Evolutionary conservation across 2,329 filamentous ascomycete genomes (phyloP).

Genomic region (Penicillium concentricum): DNA sequence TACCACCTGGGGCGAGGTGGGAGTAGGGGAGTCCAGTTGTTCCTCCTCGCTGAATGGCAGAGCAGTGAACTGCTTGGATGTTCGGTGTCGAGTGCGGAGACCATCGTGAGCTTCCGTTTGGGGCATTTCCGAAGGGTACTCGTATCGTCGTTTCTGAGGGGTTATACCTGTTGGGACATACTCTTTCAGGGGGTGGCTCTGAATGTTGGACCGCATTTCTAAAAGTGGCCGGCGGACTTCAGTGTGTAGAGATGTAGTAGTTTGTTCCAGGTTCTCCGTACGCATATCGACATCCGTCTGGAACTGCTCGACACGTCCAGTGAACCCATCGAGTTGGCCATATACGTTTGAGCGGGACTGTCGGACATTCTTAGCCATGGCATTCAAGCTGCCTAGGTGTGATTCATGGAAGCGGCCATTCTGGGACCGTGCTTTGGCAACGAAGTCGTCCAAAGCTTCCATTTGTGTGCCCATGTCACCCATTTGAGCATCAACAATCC

Average conservation of each 20-base stretch:
- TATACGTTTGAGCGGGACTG: slow-evolving; percentile 71
- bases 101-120: slow-evolving; percentile 66
- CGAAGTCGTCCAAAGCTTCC: slow-evolving; percentile 85
- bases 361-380: slow-evolving; percentile 67
- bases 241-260: slow-evolving; percentile 59
- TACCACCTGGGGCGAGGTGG: slow-evolving; percentile 22
- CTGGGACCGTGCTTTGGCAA: slow-evolving; percentile 74
- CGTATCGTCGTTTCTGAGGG: slow-evolving; percentile 75
- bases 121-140: slow-evolving; percentile 76
- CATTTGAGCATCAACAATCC: slow-evolving; percentile 87
- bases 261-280: slow-evolving; percentile 57
- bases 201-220: slow-evolving; percentile 69
- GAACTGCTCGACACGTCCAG: slow-evolving; percentile 66
- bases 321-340: slow-evolving; percentile 67
- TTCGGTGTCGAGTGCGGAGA: slow-evolving; percentile 54
- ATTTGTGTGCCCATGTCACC: slow-evolving; percentile 85
- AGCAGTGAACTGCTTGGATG: slow-evolving; percentile 35
- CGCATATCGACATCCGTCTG: slow-evolving; percentile 65
- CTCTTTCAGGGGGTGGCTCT: slow-evolving; percentile 66
- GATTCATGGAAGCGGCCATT: slow-evolving; percentile 74
- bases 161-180: slow-evolving; percentile 85
- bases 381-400: slow-evolving; percentile 65
- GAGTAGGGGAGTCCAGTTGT: slow-evolving; percentile 14
- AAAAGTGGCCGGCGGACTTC: slow-evolving; percentile 67
- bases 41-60: slow-evolving; percentile 35